Evolutionary conservation across 2,329 filamentous ascomycete species (phyloP).

Genomic region (Phaeomoniella chlamydospora): DNA sequence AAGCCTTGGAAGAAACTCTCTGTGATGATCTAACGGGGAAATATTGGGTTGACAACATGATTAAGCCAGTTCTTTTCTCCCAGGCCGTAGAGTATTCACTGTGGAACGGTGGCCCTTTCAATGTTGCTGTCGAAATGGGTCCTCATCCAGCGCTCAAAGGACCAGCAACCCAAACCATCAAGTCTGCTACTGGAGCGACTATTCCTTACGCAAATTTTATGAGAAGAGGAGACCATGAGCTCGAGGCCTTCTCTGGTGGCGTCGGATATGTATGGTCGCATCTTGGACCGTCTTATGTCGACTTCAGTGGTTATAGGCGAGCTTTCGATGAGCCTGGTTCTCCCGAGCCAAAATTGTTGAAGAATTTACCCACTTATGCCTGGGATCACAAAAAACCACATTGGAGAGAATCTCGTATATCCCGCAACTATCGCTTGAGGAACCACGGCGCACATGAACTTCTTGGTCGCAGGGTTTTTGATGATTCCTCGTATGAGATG

Average conservation of each 20-base stretch:
- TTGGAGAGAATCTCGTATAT: constrained; percentile 10
- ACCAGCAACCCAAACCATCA: constrained; percentile 8
- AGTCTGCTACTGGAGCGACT: neutral
- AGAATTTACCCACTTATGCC: constrained; percentile 8
- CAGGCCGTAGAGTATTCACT: constrained; percentile 9
- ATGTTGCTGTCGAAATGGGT: constrained; percentile 14
- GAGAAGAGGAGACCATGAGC: constrained; percentile 5
- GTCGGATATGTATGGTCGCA: constrained; percentile 10
- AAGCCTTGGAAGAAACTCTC: neutral
- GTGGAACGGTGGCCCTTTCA: constrained; percentile 1
- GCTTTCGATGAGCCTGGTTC: neutral
- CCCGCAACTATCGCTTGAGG: neutral
- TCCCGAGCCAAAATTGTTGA: constrained; percentile 1
- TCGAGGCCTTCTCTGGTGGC: constrained; percentile 4
- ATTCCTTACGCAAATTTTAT: constrained; percentile 7
- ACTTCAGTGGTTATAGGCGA: constrained; percentile 5
- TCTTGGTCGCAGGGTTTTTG: constrained; percentile 6
- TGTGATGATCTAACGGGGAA: constrained; percentile 4
- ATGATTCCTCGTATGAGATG: constrained; percentile 10
- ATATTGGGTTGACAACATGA: constrained; percentile 26
- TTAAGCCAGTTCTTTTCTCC: constrained; percentile 19
- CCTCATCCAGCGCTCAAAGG: constrained; percentile 18
- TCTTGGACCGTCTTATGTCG: constrained; percentile 5
- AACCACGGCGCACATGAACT: constrained; percentile 3
- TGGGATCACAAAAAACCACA: constrained; percentile 8